A percentile compares a stretch with the other conserved stretches of the same genome.
These are phyloP conservation scores for Ascobolus immersus DNA, from an alignment of 495 filamentous ascomycete species.

Conservation along the genomic window DNA sequence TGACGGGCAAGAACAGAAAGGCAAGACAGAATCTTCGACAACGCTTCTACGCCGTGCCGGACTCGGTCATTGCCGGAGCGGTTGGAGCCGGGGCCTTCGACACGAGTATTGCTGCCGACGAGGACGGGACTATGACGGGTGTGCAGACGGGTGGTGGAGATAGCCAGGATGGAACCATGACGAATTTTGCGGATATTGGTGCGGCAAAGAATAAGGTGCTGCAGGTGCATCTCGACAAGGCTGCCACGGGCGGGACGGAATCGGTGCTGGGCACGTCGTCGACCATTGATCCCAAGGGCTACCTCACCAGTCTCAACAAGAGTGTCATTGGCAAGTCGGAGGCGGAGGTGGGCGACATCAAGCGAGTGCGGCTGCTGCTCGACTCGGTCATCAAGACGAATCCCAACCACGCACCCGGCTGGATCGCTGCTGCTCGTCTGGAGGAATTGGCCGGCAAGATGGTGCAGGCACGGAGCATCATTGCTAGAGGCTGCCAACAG, in stretches of 20 bases:
- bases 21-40: conserved; percentile 57
- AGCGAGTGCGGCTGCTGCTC: conserved; percentile 73
- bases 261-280: conserved; percentile 55
- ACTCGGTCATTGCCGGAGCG: conserved; percentile 80
- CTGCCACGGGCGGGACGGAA: conserved; percentile 43
- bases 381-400: conserved; percentile 93
- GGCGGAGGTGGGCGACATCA: conserved; percentile 75
- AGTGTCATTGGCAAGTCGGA: conserved; percentile 53
- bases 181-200: conserved; percentile 94
- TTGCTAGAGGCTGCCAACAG: conserved; percentile 60
- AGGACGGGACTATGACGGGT: conserved; percentile 36
- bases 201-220: conserved; percentile 84
- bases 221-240: conserved; percentile 71
- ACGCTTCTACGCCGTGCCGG: conserved; percentile 86
- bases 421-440: conserved; percentile 80
- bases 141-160: conserved; percentile 20
- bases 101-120: conserved; percentile 55
- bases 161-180: conserved; percentile 58
- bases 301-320: conserved; percentile 68
- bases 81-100: conserved; percentile 56
- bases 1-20: conserved; percentile 77
- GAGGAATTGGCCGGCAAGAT: conserved; percentile 82
- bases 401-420: conserved; percentile 79
- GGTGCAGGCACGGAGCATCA: conserved; percentile 59
- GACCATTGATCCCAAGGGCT: conserved; percentile 84